Conservation (phyloP, 345 rosid species). For the Pseudoturritis turrita region DNA sequence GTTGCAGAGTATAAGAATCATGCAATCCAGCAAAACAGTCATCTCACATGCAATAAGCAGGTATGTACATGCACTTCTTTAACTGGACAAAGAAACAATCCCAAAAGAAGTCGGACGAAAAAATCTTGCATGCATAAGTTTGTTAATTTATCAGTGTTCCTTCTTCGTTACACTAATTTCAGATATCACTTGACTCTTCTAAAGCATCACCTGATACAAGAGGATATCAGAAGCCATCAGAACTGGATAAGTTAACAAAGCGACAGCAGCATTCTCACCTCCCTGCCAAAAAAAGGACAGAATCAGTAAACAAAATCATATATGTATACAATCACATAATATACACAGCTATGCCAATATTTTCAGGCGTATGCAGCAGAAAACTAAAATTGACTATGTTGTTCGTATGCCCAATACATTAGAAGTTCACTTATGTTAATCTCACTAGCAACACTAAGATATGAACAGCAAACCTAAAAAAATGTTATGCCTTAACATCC, state of each 20-base stretch:
- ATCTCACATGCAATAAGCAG: constrained; percentile 7
- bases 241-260: constrained; percentile 84
- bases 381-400: no score
- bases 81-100: neutral
- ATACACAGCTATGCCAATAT: neutral
- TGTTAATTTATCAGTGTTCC: neutral
- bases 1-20: constrained; percentile 43
- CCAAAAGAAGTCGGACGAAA: neutral
- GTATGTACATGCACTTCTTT: neutral
- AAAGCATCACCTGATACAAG: constrained; percentile 66
- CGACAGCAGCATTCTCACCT: constrained; percentile 74
- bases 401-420: no score
- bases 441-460: no score
- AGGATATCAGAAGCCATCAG: constrained; percentile 92
- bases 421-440: no score
- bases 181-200: neutral
- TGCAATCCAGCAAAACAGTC: constrained; percentile 26
- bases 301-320: neutral
- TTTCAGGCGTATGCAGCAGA: neutral
- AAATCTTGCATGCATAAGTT: neutral
- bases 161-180: neutral
- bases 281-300: constrained; percentile 48
- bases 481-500: no score
- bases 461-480: no score
- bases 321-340: neutral